These are phyloP conservation scores for Verticillium nonalfalfae DNA, from an alignment of 2,329 filamentous ascomycete genomes.

Conservation along the genomic window DNA sequence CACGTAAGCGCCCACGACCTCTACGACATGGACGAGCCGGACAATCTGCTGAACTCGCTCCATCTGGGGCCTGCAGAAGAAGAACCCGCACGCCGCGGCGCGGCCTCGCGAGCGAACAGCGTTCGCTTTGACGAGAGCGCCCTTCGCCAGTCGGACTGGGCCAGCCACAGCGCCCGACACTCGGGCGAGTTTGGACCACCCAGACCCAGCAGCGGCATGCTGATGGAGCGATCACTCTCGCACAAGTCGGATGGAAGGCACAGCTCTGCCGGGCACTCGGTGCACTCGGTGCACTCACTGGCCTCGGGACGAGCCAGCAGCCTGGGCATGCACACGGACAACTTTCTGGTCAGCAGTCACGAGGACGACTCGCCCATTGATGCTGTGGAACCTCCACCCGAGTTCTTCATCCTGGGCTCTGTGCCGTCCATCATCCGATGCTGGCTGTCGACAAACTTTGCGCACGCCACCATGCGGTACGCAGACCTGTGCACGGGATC, in stretches of 20 bases:
- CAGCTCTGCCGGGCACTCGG: slow-evolving; percentile 75
- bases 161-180: slow-evolving; percentile 68
- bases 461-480: slow-evolving; percentile 82
- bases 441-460: slow-evolving; percentile 88
- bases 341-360: slow-evolving; percentile 51
- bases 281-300: slow-evolving; percentile 59
- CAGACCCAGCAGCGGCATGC: slow-evolving; percentile 73
- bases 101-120: slow-evolving; percentile 88
- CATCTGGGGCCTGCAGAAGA: slow-evolving; percentile 79
- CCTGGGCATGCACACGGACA: slow-evolving; percentile 72
- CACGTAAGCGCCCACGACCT: slow-evolving; percentile 76
- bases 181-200: slow-evolving; percentile 71
- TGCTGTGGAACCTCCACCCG: slow-evolving; percentile 70
- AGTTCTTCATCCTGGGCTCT: slow-evolving; percentile 77
- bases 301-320: slow-evolving; percentile 81
- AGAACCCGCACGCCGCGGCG: slow-evolving; percentile 75
- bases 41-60: slow-evolving; percentile 71
- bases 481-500: slow-evolving; percentile 90
- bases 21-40: slow-evolving; percentile 84
- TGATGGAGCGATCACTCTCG: slow-evolving; percentile 87
- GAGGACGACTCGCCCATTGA: slow-evolving; percentile 65
- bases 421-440: slow-evolving; percentile 93
- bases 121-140: slow-evolving; percentile 97
- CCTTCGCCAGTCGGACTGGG: slow-evolving; percentile 80
- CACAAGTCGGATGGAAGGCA: slow-evolving; percentile 95